Conservation (phyloP, 2,329 filamentous ascomycete species). For the Claviceps digitariae region DNA sequence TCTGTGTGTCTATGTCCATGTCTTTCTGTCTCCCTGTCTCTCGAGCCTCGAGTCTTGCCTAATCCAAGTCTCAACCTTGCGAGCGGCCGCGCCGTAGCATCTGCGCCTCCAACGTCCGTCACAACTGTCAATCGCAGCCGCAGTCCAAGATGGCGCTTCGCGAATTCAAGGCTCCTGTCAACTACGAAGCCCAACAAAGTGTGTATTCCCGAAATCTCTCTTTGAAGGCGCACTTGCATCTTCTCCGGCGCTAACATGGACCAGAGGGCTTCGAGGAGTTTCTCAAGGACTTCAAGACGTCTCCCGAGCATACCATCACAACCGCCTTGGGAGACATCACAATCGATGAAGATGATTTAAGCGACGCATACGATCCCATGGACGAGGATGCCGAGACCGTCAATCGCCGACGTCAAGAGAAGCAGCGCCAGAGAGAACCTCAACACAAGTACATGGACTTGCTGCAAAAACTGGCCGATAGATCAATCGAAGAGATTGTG, state of each 20-base stretch:
- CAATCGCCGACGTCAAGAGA: constrained; percentile 34
- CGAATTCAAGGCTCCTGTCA: constrained; percentile 62
- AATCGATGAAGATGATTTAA: constrained; percentile 74
- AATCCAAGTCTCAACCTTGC: constrained; percentile 9
- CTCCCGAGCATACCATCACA: constrained; percentile 54
- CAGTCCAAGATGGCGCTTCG: constrained; percentile 63
- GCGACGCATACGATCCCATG: constrained; percentile 89
- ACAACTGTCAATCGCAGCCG: background rate
- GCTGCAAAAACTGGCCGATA: constrained; percentile 76
- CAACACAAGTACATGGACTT: constrained; percentile 81
- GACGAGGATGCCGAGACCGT: constrained; percentile 58
- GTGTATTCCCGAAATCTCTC: constrained; percentile 19
- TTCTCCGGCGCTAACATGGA: background rate
- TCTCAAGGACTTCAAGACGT: constrained; percentile 75
- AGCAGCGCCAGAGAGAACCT: constrained; percentile 37
- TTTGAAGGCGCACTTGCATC: background rate
- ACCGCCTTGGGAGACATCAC: constrained; percentile 74
- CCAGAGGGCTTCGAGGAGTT: constrained; percentile 78
- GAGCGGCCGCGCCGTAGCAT: constrained; percentile 4
- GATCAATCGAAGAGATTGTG: constrained; percentile 60
- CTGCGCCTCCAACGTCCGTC: background rate
- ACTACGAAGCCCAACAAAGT: constrained; percentile 82
- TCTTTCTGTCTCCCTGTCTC: too few species aligned
- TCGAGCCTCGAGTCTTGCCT: background rate
- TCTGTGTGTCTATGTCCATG: too few species aligned